phyloP scores from a whole-genome alignment of 2,329 filamentous ascomycete species.

The Colletotrichum cuscutae region DNA sequence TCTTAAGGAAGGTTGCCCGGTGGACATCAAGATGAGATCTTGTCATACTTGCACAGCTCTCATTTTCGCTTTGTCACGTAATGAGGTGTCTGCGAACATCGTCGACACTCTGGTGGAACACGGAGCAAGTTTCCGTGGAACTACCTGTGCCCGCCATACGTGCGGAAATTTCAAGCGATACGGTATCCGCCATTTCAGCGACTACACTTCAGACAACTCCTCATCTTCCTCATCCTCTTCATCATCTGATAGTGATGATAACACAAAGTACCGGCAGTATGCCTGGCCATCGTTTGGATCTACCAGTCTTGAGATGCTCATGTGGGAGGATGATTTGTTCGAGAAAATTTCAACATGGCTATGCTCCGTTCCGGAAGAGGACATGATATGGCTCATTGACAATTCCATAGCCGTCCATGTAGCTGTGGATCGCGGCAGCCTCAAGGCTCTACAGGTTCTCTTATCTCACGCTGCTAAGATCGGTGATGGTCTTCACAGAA shows the following conservation, averaged over 20 bases:
- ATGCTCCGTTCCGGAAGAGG: neutral
- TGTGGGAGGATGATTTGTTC: neutral
- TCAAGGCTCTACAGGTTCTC: neutral
- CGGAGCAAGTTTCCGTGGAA: constrained; percentile 11
- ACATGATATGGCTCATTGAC: constrained; percentile 10
- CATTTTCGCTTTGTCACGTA: neutral
- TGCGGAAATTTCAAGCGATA: neutral
- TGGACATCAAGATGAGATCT: constrained; percentile 6
- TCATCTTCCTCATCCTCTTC: neutral
- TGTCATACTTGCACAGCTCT: constrained; percentile 6
- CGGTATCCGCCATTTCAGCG: neutral
- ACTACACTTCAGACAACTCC: neutral
- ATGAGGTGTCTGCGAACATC: neutral
- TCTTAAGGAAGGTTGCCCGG: neutral
- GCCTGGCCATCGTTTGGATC: neutral
- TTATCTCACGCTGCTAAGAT: neutral
- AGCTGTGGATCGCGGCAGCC: neutral
- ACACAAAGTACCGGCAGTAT: neutral
- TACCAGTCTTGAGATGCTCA: constrained; percentile 1
- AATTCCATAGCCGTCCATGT: neutral
- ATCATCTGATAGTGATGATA: neutral
- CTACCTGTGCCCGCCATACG: neutral
- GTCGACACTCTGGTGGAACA: neutral
- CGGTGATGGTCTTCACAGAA: neutral
- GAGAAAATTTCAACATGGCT: neutral